phyloP scores from a whole-genome alignment of 2,329 filamentous ascomycete genomes.

The Pestalotiopsis sp. region DNA sequence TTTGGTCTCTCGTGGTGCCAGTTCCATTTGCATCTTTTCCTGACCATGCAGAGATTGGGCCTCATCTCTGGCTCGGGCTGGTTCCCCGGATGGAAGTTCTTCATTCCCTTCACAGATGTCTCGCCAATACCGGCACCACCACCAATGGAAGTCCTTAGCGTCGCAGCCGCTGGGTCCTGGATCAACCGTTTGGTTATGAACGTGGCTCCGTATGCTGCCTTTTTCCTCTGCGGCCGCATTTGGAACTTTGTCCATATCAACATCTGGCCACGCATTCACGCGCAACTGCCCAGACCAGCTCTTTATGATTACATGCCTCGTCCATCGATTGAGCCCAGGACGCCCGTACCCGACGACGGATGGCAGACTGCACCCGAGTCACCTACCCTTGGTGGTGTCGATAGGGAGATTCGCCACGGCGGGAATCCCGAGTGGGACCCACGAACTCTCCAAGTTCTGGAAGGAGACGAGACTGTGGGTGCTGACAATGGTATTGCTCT shows the following conservation, averaged over 20 bases:
- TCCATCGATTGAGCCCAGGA: conserved; percentile 5
- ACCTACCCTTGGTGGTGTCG: conserved; percentile 32
- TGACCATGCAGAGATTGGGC: conserved; percentile 55
- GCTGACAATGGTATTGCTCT: conserved; percentile 29
- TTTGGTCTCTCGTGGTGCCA: conserved; percentile 40
- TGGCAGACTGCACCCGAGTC: conserved; percentile 30
- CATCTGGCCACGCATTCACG: conserved; percentile 43
- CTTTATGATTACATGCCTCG: conserved; percentile 17
- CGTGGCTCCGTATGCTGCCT: conserved; percentile 49
- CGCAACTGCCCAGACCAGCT: conserved; percentile 37
- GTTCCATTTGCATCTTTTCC: conserved; percentile 54
- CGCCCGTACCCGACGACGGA: conserved; percentile 15
- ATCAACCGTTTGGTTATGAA: conserved; percentile 42
- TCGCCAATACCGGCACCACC: conserved; percentile 55
- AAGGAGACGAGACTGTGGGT: conserved; percentile 28
- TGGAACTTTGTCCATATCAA: conserved; percentile 37
- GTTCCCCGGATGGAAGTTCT: conserved; percentile 52
- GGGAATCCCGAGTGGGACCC: conserved; percentile 23
- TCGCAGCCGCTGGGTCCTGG: conserved; percentile 46
- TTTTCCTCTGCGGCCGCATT: conserved; percentile 44
- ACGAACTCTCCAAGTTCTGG: conserved; percentile 28
- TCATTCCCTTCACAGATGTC: conserved; percentile 55
- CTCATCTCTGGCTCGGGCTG: conserved; percentile 43
- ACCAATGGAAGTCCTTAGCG: conserved; percentile 39
- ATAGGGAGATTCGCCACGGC: conserved; percentile 32